These are phyloP conservation scores for Suaeda aralocaspica DNA, from an alignment of 148 eudicot species.

Conservation along the genomic window DNA sequence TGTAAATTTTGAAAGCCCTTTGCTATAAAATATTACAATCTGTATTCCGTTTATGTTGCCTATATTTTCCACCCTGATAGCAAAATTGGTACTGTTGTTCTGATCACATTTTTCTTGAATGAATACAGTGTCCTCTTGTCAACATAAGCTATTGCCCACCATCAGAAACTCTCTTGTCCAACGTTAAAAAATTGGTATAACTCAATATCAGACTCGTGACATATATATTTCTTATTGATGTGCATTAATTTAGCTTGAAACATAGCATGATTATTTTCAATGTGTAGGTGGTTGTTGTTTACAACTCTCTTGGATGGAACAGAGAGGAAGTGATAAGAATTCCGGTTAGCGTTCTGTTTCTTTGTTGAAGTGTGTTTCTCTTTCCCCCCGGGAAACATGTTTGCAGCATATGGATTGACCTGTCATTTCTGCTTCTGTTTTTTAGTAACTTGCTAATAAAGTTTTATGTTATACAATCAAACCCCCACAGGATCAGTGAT, in stretches of 20 bases:
- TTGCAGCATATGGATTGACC: not conserved
- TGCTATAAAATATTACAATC: conserved; percentile 6
- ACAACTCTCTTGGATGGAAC: conserved; percentile 75
- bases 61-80: not conserved
- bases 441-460: not conserved
- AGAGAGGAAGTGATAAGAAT: conserved; percentile 66
- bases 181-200: conserved; percentile 58
- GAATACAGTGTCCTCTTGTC: conserved; percentile 71
- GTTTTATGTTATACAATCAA: no score
- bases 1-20: not conserved
- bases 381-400: not conserved
- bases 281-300: conserved; percentile 56
- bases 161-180: conserved; percentile 53
- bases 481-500: not conserved
- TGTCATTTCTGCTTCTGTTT: not conserved
- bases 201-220: conserved; percentile 12
- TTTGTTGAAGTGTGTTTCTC: not conserved
- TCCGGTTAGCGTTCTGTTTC: conserved; percentile 48
- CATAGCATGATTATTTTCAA: conserved; percentile 11
- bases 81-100: not conserved
- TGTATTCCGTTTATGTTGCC: not conserved
- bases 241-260: conserved; percentile 7
- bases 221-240: not conserved
- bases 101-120: conserved; percentile 22
- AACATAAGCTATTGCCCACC: conserved; percentile 76